phyloP scores from a whole-genome alignment of 257 asterid genomes.

The Solanum paucissectum region DNA sequence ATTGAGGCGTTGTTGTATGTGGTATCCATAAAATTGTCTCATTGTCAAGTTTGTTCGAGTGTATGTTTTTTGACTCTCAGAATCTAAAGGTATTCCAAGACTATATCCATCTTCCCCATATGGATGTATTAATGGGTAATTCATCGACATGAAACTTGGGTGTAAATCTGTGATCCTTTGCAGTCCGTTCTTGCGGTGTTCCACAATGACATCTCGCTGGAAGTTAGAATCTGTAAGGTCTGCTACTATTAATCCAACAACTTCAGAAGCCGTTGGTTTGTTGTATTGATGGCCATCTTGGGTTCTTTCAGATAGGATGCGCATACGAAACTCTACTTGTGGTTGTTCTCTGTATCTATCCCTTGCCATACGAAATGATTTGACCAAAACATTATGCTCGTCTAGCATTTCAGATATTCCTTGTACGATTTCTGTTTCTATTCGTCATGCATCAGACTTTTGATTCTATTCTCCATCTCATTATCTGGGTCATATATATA shows the following conservation, averaged over 20 bases:
- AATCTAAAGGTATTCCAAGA: too few relatives aligned
- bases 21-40: too few relatives aligned
- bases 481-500: neutral
- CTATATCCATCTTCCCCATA: too few relatives aligned
- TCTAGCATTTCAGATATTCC: neutral
- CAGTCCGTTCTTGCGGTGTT: too few relatives aligned
- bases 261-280: neutral
- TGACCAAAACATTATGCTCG: neutral
- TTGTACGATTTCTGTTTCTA: neutral
- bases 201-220: too few relatives aligned
- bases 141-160: too few relatives aligned
- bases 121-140: too few relatives aligned
- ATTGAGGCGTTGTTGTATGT: too few relatives aligned
- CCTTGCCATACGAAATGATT: neutral
- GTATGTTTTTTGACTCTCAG: too few relatives aligned
- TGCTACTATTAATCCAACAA: neutral
- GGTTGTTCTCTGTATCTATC: neutral
- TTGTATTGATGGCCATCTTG: too few relatives aligned
- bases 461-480: neutral
- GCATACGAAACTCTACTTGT: accelerated
- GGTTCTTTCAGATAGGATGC: neutral
- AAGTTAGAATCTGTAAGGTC: neutral
- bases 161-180: too few relatives aligned
- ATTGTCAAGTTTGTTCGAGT: too few relatives aligned
- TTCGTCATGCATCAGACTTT: neutral